phyloP scores from a whole-genome alignment of 1,284 basidiomycete species.

The Tremellales sp. region DNA sequence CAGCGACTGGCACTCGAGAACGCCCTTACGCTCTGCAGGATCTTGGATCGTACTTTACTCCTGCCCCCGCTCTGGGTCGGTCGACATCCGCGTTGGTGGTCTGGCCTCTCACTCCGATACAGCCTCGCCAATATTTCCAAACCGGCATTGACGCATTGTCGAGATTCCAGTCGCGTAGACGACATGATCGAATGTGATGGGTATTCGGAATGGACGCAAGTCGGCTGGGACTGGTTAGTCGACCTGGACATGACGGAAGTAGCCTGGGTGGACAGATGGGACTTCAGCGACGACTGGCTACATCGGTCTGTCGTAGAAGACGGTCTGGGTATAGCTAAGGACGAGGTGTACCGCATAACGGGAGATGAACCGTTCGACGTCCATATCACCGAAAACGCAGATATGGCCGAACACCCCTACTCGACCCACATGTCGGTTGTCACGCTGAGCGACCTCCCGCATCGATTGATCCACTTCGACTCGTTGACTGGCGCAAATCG shows the following conservation, averaged over 20 bases:
- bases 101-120: background rate
- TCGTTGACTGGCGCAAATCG: constrained; percentile 66
- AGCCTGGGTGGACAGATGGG: constrained; percentile 7
- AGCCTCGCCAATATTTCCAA: background rate
- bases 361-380: constrained; percentile 30
- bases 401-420: constrained; percentile 49
- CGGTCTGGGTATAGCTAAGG: constrained; percentile 2
- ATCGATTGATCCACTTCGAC: constrained; percentile 60
- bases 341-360: background rate
- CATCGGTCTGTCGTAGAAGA: background rate
- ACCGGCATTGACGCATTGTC: constrained; percentile 15
- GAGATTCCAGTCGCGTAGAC: background rate
- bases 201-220: constrained; percentile 2
- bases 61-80: constrained; percentile 68
- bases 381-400: constrained; percentile 64
- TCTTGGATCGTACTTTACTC: constrained; percentile 69
- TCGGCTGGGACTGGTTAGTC: constrained; percentile 10
- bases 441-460: background rate
- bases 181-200: constrained; percentile 2
- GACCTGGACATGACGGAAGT: constrained; percentile 1
- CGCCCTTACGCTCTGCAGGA: constrained; percentile 61
- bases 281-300: constrained; percentile 3
- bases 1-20: constrained; percentile 79
- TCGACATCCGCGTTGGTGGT: constrained; percentile 47
- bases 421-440: background rate